Evolutionary conservation across 225 moss, liverwort and hornwort genomes (phyloP), one percentile per base, ranked within the genome.

Genomic region (Marchantia polymorpha): DNA sequence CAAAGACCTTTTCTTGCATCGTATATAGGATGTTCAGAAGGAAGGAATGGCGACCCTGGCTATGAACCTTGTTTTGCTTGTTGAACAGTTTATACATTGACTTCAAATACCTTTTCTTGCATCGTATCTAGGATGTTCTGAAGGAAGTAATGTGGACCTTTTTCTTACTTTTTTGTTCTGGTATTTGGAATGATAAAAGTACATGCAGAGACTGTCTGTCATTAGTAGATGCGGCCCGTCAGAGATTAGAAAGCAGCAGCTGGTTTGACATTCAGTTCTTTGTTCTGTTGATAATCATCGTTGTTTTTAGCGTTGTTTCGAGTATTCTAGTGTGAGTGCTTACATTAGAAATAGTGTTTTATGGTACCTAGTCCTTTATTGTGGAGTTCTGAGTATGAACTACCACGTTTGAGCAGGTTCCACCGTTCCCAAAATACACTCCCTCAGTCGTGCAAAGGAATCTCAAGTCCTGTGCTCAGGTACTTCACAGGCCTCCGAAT

Each of bases 401-500:
- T 56, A 25, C 51, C 12, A 72, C 77, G 64, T 13, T 75, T 52
- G 2, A 84, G 78, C 93, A 99, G 97, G 93, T 99, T 63, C 99
- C 99, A 65, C 76, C 93, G n/a, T 93, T 99, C 64, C 99, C 99
- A 52, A 99, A 99, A 79, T 99, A 99, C 79, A 93, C 99, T 31
- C 91, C 93, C 74, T 83, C 99, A 78, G 88, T 99, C 86, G 91
- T 95, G 29, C 88, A 91, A 82, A 87, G 99, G 82, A 99, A 85
- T 81, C 80, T 99, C 85, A 99, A 93, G 81, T 95, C 93, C 72
- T 99, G 95, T 71, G 99, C 92, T 76, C 99, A 95, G 93, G 94
- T 97, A 84, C 25, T 10, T 50, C 17, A 10, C 20, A 10, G 20
- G 10, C 20, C 48, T 69, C 47, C 48, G 20, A 22, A 0, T 50